Evolutionary conservation across 345 rosid genomes (phyloP).

Genomic region (Salix arbutifolia): DNA sequence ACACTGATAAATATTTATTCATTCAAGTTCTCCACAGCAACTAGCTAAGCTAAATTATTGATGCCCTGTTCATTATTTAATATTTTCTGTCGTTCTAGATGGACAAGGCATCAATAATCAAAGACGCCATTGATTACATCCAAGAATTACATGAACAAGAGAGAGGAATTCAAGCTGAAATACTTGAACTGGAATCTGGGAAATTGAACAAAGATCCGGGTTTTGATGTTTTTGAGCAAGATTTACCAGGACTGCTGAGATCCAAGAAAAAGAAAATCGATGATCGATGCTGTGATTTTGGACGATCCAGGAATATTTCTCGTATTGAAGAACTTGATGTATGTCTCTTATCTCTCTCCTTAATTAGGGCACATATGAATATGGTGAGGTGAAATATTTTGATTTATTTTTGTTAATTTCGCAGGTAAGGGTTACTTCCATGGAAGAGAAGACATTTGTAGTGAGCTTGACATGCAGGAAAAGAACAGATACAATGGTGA

Average conservation of each 20-base stretch:
- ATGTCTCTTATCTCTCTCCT: not conserved
- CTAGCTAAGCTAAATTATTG: not conserved
- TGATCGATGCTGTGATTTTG: constrained; percentile 38
- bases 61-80: not conserved
- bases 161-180: constrained; percentile 60
- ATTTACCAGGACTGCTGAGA: constrained; percentile 49
- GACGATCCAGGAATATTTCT: constrained; percentile 28
- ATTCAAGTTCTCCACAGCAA: not conserved
- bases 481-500: constrained; percentile 81
- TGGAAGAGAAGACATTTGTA: constrained; percentile 68
- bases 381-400: not conserved
- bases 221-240: constrained; percentile 48
- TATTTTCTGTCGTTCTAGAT: constrained; percentile 40
- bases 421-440: constrained; percentile 64
- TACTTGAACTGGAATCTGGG: constrained; percentile 67
- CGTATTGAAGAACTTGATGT: constrained; percentile 70
- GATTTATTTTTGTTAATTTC: not conserved
- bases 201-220: constrained; percentile 28
- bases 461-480: constrained; percentile 82
- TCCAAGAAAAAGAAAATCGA: constrained; percentile 65
- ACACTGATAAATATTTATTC: not conserved
- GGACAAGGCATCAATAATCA: constrained; percentile 99
- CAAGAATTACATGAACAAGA: constrained; percentile 80
- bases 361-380: not conserved
- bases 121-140: constrained; percentile 87